Evolutionary conservation across 2,329 filamentous ascomycete species (phyloP).

Genomic region (Aspergillus ruber): DNA sequence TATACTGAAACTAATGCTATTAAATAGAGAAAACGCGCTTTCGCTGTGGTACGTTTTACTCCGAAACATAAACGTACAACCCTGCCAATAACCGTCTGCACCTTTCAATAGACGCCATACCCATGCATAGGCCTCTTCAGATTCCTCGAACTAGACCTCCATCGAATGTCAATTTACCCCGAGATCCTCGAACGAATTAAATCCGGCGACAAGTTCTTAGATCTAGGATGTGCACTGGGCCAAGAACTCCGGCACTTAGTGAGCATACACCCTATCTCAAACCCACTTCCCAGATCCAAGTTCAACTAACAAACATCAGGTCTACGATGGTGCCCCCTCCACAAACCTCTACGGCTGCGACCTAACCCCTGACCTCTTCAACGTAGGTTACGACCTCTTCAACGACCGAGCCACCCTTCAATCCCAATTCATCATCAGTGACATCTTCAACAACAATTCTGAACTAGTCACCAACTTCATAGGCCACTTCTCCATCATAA

Average conservation of each 20-base stretch:
- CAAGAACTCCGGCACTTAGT: constrained; percentile 32
- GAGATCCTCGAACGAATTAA: constrained; percentile 4
- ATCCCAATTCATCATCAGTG: constrained; percentile 5
- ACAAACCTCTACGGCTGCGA: constrained; percentile 45
- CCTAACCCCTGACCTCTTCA: constrained; percentile 42
- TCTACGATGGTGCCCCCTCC: constrained; percentile 43
- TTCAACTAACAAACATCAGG: neutral
- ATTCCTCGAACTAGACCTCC: neutral
- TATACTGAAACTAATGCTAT: neutral
- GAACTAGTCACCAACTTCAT: constrained; percentile 32
- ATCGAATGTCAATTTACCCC: constrained; percentile 1
- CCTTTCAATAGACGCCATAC: neutral
- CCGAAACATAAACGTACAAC: neutral
- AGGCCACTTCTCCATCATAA: constrained; percentile 33
- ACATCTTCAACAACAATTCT: neutral
- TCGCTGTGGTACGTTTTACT: neutral
- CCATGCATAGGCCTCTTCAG: neutral
- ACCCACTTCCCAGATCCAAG: too few species aligned
- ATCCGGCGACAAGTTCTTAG: constrained; percentile 30
- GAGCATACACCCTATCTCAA: neutral
- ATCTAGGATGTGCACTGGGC: constrained; percentile 48
- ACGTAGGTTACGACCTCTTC: constrained; percentile 57
- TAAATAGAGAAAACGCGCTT: neutral
- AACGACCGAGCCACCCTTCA: constrained; percentile 47
- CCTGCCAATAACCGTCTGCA: neutral